A percentile compares a stretch with the other conserved stretches of the same genome.
Conservation (phyloP, 805 yeast genomes). For the Novakomyces olei region DNA sequence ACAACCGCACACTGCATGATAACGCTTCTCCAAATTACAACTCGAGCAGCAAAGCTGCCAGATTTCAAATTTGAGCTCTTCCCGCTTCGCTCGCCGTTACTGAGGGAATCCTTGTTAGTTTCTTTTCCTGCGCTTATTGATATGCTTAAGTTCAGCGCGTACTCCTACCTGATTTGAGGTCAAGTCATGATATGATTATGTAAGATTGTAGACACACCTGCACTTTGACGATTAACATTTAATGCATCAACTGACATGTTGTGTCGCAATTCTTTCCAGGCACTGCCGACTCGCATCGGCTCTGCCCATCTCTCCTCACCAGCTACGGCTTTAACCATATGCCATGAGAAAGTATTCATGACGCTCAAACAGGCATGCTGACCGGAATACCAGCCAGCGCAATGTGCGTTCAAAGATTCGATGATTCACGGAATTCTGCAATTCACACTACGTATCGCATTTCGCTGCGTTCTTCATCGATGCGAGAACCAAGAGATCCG, state of each 20-base stretch:
- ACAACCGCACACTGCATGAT: slow-evolving; percentile 16
- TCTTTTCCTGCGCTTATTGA: slow-evolving; percentile 25
- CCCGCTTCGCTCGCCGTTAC: slow-evolving; percentile 24
- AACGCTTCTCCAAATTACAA: slow-evolving; percentile 21
- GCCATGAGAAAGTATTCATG: slow-evolving; percentile 18
- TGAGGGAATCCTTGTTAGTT: slow-evolving; percentile 25
- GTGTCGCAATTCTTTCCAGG: not conserved
- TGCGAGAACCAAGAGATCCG: slow-evolving; percentile 26
- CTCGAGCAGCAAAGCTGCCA: slow-evolving; percentile 18
- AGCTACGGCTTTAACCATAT: slow-evolving; percentile 4
- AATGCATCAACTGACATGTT: not conserved
- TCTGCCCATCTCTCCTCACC: not conserved
- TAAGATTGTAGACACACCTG: not conserved
- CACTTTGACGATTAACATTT: not conserved
- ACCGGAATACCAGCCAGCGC: slow-evolving; percentile 22
- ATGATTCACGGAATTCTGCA: slow-evolving; percentile 22
- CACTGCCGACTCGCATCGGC: not conserved
- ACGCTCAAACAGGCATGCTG: slow-evolving; percentile 23
- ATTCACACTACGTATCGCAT: slow-evolving; percentile 23
- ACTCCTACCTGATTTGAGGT: slow-evolving; percentile 15
- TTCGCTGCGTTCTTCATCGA: slow-evolving; percentile 27
- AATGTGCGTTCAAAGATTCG: slow-evolving; percentile 27
- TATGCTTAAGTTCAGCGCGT: slow-evolving; percentile 26
- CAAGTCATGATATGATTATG: slow-evolving; percentile 15
- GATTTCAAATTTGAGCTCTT: slow-evolving; percentile 24